phyloP scores from a whole-genome alignment of 75 land plant genomes.

The Sequoiadendron giganteum region DNA sequence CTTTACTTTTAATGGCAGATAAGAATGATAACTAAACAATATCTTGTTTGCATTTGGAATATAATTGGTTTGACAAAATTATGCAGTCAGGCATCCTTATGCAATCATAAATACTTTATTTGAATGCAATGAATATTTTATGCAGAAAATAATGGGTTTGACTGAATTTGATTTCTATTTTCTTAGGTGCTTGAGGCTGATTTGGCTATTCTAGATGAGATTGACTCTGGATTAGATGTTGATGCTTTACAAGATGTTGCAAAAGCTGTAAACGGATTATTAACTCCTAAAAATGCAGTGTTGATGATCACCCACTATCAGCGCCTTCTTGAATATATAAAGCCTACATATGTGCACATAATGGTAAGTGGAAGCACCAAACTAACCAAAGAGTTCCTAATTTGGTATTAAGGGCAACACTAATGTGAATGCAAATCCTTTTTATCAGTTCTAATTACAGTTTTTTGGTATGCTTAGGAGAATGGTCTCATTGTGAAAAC shows the following conservation, averaged over 20 bases:
- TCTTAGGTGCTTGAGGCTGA: slow-evolving; percentile 92
- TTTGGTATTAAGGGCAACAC: neutral
- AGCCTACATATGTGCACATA: slow-evolving; percentile 81
- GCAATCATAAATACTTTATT: neutral
- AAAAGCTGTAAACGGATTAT: slow-evolving; percentile 73
- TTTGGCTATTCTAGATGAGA: slow-evolving; percentile 90
- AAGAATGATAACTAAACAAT: neutral
- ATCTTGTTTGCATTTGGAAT: neutral
- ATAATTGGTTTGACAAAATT: neutral
- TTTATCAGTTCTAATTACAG: neutral
- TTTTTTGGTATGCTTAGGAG: slow-evolving; percentile 48
- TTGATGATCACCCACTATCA: slow-evolving; percentile 94
- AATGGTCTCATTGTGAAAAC: slow-evolving; percentile 87
- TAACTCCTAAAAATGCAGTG: slow-evolving; percentile 71
- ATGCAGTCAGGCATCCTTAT: neutral
- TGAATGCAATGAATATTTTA: neutral
- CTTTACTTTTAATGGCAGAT: neutral
- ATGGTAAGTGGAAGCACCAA: slow-evolving; percentile 52
- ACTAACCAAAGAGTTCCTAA: neutral
- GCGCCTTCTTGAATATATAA: slow-evolving; percentile 75
- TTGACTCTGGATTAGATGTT: slow-evolving; percentile 96
- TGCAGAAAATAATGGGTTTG: neutral
- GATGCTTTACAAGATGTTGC: slow-evolving; percentile 96
- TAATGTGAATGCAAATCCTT: neutral
- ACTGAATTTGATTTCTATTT: neutral